A percentile compares a stretch with the other conserved stretches of the same genome.
phyloP scores from a whole-genome alignment of 2,329 filamentous ascomycete genomes.

The Fusarium floridanum region DNA sequence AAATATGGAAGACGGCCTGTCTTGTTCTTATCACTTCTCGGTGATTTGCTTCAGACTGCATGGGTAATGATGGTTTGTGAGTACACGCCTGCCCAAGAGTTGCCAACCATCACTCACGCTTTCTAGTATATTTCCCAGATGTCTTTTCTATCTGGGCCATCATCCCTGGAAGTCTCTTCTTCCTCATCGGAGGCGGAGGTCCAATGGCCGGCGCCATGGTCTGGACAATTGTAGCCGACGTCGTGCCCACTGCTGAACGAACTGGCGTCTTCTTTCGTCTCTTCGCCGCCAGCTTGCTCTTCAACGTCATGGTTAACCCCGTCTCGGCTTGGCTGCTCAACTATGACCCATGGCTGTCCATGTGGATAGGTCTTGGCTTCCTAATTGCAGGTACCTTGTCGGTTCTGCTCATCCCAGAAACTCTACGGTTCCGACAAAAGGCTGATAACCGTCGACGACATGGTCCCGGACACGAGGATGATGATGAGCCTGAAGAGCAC shows the following conservation, averaged over 20 bases:
- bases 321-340: slow-evolving; percentile 57
- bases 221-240: slow-evolving; percentile 61
- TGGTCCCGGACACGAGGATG: slow-evolving; percentile 15
- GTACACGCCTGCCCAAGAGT: too few relatives aligned
- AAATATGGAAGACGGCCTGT: slow-evolving; percentile 60
- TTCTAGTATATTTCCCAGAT: slow-evolving; percentile 52
- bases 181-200: slow-evolving; percentile 58
- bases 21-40: slow-evolving; percentile 53
- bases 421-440: slow-evolving; percentile 51
- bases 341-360: slow-evolving; percentile 56
- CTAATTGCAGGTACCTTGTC: slow-evolving; percentile 47
- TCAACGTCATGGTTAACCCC: slow-evolving; percentile 56
- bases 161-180: slow-evolving; percentile 51
- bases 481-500: neutral
- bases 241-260: slow-evolving; percentile 53
- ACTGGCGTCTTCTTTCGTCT: slow-evolving; percentile 59
- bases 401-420: slow-evolving; percentile 58
- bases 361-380: slow-evolving; percentile 52
- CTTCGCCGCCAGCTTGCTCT: slow-evolving; percentile 52
- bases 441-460: slow-evolving; percentile 42
- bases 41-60: slow-evolving; percentile 43
- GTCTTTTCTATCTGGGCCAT: slow-evolving; percentile 57
- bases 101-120: slow-evolving; percentile 1
- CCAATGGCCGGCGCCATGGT: slow-evolving; percentile 58
- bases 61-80: slow-evolving; percentile 52